Conservation (phyloP, 2,329 filamentous ascomycete genomes). For the Claviceps monticola region DNA sequence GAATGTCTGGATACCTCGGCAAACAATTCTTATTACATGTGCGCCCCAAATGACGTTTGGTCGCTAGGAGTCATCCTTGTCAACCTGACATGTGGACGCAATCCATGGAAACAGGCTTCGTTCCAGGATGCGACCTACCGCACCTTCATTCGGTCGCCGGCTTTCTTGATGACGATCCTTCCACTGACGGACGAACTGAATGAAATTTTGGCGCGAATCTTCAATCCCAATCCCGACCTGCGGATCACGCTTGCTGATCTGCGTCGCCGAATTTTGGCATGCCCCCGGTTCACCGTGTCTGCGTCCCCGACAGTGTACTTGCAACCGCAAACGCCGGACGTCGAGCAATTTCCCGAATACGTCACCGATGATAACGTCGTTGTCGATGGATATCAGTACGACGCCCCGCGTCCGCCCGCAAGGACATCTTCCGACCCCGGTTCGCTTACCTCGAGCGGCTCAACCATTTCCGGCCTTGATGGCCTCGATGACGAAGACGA, state of each 20-base stretch:
- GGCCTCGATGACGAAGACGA: constrained; percentile 19
- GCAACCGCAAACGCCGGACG: constrained; percentile 24
- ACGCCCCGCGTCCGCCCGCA: constrained; percentile 35
- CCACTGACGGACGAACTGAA: constrained; percentile 84
- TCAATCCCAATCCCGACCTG: constrained; percentile 70
- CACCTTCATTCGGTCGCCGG: constrained; percentile 70
- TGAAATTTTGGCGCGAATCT: constrained; percentile 73
- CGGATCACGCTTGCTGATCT: constrained; percentile 74
- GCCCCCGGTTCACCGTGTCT: constrained; percentile 55
- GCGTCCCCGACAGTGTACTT: constrained; percentile 16
- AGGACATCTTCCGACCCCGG: constrained; percentile 39
- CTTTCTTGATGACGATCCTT: constrained; percentile 85
- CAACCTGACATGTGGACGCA: constrained; percentile 93
- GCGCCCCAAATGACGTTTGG: constrained; percentile 94
- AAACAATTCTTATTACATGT: constrained; percentile 68
- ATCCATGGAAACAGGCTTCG: constrained; percentile 96
- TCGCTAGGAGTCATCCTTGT: constrained; percentile 95
- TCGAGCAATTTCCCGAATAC: constrained; percentile 30
- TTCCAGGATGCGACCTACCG: constrained; percentile 89
- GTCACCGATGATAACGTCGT: constrained; percentile 33
- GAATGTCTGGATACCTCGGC: constrained; percentile 77
- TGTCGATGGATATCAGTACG: constrained; percentile 29
- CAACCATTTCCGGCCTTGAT: constrained; percentile 37
- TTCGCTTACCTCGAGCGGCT: constrained; percentile 39
- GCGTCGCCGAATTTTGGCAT: constrained; percentile 60